Base-by-base conservation (phyloP, 768 basidiomycete genomes). In the Gloeopeniophorella convolvens region DNA sequence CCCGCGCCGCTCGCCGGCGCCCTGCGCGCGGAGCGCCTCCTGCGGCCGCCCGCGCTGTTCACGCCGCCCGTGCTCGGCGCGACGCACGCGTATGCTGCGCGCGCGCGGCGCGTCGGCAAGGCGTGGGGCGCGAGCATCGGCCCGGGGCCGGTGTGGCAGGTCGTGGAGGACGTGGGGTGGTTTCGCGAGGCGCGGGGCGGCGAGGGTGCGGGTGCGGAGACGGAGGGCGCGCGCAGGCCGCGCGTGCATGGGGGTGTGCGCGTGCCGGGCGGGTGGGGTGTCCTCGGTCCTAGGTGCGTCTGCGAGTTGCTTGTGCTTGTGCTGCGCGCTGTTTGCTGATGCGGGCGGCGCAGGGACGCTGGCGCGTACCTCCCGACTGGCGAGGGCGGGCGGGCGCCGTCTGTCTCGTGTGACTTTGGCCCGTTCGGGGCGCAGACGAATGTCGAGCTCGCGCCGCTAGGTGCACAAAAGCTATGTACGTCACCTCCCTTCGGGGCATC, bases 61-160 rank as follows among this genome's bases (percentile, higher is more conserved):
- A 63, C 61, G 23, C 60, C 70, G 10, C 66, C 71, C 3, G 59
- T 60, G 20, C 62, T 72, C 13, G 62, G 68, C 5, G 60, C 73
- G 43, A 85, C 85, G 11, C 80, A 80, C 51, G 74, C 73, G 42
- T 79, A 80, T 62, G 80, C 67, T 1, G 69, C 68, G 26, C 66
- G 83, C 33, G 72, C 71, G 1, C 75, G 77, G 42, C 72, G 83
- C n/a, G 65, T 85, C 8, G 80, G 74, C 58, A 86, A 81, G 59
- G 71, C 83, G 0, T 86, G 82, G 83, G 80, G 83, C 0, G 80
- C 77, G 59, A 87, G 85, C 56, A 77, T 85, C 12, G 86, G 88
- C 3, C 63, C 78, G 3, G 89, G 89, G 0, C 86, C 88, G 1
- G 59, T 88, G 5, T 91, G 88, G 87, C 83, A 89, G 51, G 64